phyloP scores from a whole-genome alignment of 225 moss, liverwort and hornwort species.

The Takakia lepidozioides region DNA sequence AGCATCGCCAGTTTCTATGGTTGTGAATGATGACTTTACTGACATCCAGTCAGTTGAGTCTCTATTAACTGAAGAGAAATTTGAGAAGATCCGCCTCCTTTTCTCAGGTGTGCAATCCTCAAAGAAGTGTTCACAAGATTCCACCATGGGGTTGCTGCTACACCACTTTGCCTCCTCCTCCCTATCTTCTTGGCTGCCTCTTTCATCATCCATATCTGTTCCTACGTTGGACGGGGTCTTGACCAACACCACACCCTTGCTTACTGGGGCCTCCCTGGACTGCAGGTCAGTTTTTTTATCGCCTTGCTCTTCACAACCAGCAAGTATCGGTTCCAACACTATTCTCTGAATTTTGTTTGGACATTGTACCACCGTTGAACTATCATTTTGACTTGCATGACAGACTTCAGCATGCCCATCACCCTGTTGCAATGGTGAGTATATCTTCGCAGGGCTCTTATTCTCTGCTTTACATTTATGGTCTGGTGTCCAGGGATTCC shows the following conservation, averaged over 20 bases:
- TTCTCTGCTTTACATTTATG: conserved; percentile 15
- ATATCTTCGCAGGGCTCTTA: conserved; percentile 16
- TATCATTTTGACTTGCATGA: too few relatives aligned
- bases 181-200: too few relatives aligned
- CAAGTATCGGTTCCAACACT: too few relatives aligned
- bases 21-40: conserved; percentile 78
- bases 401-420: too few relatives aligned
- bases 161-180: conserved; percentile 50
- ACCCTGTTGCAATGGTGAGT: too few relatives aligned
- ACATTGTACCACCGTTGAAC: too few relatives aligned
- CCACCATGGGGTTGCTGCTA: conserved; percentile 41
- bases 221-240: conserved; percentile 12
- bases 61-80: conserved; percentile 27
- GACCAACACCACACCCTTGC: conserved; percentile 24
- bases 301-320: too few relatives aligned
- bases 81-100: conserved; percentile 47
- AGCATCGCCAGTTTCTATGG: conserved; percentile 47
- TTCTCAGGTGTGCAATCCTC: conserved; percentile 61
- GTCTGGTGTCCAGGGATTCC: conserved; percentile 23
- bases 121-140: conserved; percentile 40
- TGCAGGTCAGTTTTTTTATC: conserved; percentile 9
- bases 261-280: conserved; percentile 11
- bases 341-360: too few relatives aligned
- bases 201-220: conserved; percentile 11
- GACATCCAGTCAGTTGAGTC: conserved; percentile 76